A percentile compares a stretch with the other conserved stretches of the same genome.
These are phyloP conservation scores for Stereocaulon alpinum DNA, from an alignment of 495 filamentous ascomycete genomes.

Conservation along the genomic window DNA sequence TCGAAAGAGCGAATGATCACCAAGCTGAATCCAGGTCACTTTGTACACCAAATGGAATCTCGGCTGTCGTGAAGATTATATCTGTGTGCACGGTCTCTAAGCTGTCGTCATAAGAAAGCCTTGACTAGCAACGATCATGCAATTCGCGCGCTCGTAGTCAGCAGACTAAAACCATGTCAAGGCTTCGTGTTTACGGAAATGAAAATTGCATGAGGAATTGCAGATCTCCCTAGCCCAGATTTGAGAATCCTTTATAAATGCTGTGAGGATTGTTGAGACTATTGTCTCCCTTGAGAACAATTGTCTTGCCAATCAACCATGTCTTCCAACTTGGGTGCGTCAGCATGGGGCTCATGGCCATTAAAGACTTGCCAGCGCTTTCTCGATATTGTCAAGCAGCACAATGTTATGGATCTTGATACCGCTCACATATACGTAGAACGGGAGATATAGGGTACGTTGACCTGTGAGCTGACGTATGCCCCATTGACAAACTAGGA, in stretches of 20 bases:
- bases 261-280: too few relatives aligned
- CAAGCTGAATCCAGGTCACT: not conserved
- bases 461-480: conserved; percentile 6
- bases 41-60: not conserved
- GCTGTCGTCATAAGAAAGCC: too few relatives aligned
- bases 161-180: not conserved
- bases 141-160: not conserved
- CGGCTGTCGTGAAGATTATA: too few relatives aligned
- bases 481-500: conserved; percentile 15
- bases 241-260: too few relatives aligned
- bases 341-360: not conserved
- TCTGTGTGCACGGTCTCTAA: too few relatives aligned
- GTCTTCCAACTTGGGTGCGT: conserved; percentile 1
- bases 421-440: conserved; percentile 28
- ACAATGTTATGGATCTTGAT: conserved; percentile 29
- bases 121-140: not conserved
- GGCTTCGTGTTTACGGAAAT: too few relatives aligned
- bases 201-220: too few relatives aligned
- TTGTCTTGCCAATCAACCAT: not conserved
- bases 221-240: too few relatives aligned
- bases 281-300: not conserved
- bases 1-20: not conserved
- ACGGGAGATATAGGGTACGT: not conserved
- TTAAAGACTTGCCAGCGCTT: conserved; percentile 4
- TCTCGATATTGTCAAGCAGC: conserved; percentile 23